Percentiles rank a stretch among this genome's conserved stretches.
Evolutionary conservation across 164 flowering plant genomes (phyloP).

Genomic region (Annona cherimola): DNA sequence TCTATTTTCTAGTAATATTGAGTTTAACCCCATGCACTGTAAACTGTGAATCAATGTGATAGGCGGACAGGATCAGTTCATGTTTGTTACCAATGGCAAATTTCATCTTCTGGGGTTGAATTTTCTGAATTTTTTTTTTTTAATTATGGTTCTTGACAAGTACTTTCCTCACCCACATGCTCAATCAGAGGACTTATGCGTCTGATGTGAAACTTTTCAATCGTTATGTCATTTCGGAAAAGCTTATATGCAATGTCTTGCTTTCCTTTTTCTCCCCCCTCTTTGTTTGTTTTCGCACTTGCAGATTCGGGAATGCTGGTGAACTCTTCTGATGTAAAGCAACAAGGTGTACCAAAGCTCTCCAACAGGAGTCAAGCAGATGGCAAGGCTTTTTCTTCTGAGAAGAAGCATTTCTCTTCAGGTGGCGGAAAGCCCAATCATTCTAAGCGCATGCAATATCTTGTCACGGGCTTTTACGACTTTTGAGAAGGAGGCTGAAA

Average conservation of each 20-base stretch:
- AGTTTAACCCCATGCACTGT: no score
- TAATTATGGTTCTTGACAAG: no score
- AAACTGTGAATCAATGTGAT: no score
- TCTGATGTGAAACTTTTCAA: not conserved
- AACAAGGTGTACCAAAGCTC: not conserved
- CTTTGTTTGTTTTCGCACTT: not conserved
- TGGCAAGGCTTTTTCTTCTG: slow-evolving; percentile 16
- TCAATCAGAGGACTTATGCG: not conserved
- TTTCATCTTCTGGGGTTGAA: no score
- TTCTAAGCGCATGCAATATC: slow-evolving; percentile 8
- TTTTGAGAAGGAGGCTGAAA: slow-evolving; percentile 8
- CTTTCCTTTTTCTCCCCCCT: not conserved
- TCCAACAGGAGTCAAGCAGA: not conserved
- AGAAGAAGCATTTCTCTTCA: slow-evolving; percentile 13
- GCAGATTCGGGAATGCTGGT: not conserved
- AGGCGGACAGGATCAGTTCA: no score
- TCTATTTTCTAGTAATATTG: no score
- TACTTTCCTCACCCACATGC: not conserved
- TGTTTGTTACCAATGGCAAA: no score
- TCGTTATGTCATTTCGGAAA: not conserved
- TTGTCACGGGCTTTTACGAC: slow-evolving; percentile 21
- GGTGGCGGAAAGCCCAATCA: slow-evolving; percentile 5
- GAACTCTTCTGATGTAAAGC: not conserved
- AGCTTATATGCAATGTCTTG: not conserved
- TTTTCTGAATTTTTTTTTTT: no score